These are phyloP conservation scores for Bipolaris zeicola DNA, from an alignment of 2,329 filamentous ascomycete species.

Conservation along the genomic window DNA sequence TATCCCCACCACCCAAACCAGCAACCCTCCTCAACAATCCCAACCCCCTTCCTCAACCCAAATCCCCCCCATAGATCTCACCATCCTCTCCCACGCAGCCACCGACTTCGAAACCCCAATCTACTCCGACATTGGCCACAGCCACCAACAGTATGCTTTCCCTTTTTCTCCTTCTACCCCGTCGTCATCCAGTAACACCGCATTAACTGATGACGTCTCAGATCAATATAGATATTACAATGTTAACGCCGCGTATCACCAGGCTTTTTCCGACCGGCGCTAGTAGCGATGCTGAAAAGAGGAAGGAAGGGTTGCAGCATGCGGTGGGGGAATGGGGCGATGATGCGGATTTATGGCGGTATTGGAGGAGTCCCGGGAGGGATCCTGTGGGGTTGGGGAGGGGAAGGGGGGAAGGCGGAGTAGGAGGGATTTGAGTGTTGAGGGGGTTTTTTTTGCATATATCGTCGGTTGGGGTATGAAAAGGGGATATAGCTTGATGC, in stretches of 20 bases:
- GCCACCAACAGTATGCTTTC: constrained; percentile 17
- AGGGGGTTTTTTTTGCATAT: too few species aligned
- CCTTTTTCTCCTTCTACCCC: neutral
- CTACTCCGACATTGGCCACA: constrained; percentile 29
- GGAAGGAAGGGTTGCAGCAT: too few species aligned
- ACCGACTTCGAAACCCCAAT: constrained; percentile 39
- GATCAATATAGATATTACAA: constrained; percentile 39
- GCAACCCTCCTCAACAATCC: neutral
- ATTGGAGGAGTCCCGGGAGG: constrained; percentile 20
- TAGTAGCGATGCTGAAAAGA: neutral
- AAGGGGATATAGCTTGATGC: too few species aligned
- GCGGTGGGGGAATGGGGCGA: neutral
- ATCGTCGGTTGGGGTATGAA: too few species aligned
- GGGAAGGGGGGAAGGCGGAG: neutral
- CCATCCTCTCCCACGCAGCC: constrained; percentile 38
- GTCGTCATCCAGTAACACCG: constrained; percentile 18
- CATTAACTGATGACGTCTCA: constrained; percentile 39
- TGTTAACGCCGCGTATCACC: constrained; percentile 27
- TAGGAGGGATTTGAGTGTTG: neutral
- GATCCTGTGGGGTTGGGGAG: constrained; percentile 22
- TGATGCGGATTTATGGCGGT: neutral
- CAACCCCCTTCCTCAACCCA: constrained; percentile 6
- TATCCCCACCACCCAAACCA: neutral
- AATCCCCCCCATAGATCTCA: constrained; percentile 35
- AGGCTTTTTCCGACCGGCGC: constrained; percentile 2